Conservation (phyloP, 371 early-diverging fungal species). For the Mucor racemosus region DNA sequence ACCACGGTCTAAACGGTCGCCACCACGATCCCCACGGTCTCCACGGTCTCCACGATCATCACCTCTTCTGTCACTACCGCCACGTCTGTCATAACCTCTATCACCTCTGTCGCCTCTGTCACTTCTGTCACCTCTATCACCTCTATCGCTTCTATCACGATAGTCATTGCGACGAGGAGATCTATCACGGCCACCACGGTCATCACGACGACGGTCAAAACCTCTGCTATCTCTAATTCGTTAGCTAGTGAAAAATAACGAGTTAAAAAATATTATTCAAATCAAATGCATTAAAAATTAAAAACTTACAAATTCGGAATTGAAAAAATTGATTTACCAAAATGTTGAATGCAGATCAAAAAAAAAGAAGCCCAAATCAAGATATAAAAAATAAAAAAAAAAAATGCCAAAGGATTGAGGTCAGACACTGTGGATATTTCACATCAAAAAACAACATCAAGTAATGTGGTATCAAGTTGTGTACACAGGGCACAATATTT, state of each 20-base stretch:
- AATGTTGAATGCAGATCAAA: neutral
- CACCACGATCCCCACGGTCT: neutral
- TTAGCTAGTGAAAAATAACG: neutral
- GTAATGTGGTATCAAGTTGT: conserved; percentile 3
- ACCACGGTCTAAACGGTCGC: neutral
- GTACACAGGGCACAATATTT: neutral
- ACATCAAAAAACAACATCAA: conserved; percentile 12
- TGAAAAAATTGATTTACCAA: neutral
- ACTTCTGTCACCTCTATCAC: neutral
- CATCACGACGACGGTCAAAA: conserved; percentile 14
- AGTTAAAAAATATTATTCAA: neutral
- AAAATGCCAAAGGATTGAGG: conserved; percentile 19
- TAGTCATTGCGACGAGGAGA: conserved; percentile 26
- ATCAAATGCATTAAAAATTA: neutral
- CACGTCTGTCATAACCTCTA: conserved; percentile 10
- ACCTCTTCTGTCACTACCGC: conserved; percentile 2
- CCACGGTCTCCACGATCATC: conserved; percentile 6
- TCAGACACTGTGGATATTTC: conserved; percentile 12
- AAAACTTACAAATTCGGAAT: conserved; percentile 1
- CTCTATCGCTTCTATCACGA: neutral
- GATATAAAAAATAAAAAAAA: conserved; percentile 8
- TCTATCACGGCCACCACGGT: conserved; percentile 31
- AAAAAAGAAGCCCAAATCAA: neutral
- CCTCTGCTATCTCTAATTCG: conserved; percentile 8
- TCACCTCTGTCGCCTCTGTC: neutral